Conservation (phyloP, 2,329 filamentous ascomycete species). For the Triangularia setosa region DNA sequence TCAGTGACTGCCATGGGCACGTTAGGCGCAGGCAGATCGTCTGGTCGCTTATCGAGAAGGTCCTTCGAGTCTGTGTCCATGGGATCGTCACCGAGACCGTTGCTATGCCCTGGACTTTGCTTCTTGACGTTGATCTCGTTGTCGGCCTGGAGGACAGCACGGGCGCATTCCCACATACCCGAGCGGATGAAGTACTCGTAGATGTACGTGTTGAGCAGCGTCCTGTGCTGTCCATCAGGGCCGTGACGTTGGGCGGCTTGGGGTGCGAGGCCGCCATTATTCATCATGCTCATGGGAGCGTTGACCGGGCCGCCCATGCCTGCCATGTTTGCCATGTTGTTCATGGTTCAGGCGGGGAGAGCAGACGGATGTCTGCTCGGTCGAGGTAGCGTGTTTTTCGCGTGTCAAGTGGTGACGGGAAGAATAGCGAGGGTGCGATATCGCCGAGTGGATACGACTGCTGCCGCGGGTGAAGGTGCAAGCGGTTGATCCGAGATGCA, state of each 20-base stretch:
- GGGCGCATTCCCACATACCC: conserved; percentile 78
- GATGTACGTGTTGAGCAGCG: conserved; percentile 77
- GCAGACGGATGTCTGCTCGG: conserved; percentile 40
- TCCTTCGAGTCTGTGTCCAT: conserved; percentile 86
- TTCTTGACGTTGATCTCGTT: conserved; percentile 67
- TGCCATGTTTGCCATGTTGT: conserved; percentile 63
- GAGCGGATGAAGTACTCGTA: conserved; percentile 89
- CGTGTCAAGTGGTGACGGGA: neutral
- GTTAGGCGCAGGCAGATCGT: conserved; percentile 74
- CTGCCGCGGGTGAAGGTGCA: neutral
- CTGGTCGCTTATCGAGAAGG: conserved; percentile 70
- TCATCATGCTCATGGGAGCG: conserved; percentile 63
- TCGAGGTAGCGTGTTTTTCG: neutral
- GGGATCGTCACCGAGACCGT: conserved; percentile 67
- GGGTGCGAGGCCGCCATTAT: conserved; percentile 45
- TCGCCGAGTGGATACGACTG: neutral
- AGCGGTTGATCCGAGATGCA: conserved; percentile 4
- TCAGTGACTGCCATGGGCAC: conserved; percentile 63
- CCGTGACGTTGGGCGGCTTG: conserved; percentile 48
- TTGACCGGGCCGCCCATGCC: conserved; percentile 66
- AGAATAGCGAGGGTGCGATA: neutral
- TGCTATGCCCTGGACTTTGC: conserved; percentile 60
- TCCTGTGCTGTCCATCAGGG: conserved; percentile 42
- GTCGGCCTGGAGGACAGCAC: conserved; percentile 64
- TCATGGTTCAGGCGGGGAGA: conserved; percentile 43